Base-by-base conservation (phyloP, 2,329 filamentous ascomycete genomes). In the Alternaria consortialis region DNA sequence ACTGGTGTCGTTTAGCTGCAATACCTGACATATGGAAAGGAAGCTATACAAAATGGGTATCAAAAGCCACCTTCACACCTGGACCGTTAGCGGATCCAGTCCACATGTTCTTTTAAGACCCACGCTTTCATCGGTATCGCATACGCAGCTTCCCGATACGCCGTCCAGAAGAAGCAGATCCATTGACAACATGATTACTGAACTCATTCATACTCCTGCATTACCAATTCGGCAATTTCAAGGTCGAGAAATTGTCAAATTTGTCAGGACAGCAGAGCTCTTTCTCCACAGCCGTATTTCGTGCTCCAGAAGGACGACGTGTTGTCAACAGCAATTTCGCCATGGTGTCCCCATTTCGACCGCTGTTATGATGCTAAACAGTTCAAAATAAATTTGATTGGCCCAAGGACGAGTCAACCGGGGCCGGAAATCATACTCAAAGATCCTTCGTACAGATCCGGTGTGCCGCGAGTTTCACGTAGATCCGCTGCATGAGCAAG, bases 401-500 rank as follows among this genome's bases (percentile, higher is more conserved):
- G 74, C 55, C 37, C 51, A 34, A 36, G 9, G 12, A 40, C 42
- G 65, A 63, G 65, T 56, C 56, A 66, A 65, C 66, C 58, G 63
- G 66, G 56, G 61, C 61, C 66, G 52, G 52, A 68, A 71, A 72
- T 73, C 66, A 74, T 65, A 66, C 63, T 64, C 67, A 61, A 63
- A 74, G 67, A 74, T 73, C 65, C 67, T 71, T 69, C 65, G 65
- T 65, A 66, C 68, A 71, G 72, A 71, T 74, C 65, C 67, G 68
- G 71, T 60, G 66, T 71, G 74, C 71, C 72, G 73, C 70, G 52
- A 64, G 74, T 77, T 77, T 72, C 71, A 74, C 58, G 59, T 69
- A 73, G 74, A 76, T 74, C 72, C 68, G 62, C 64, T 59, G 64
- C 62, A 61, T 62, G 57, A 23, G 66, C 72, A 39, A 63, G 74